Base-by-base conservation (phyloP, 495 filamentous ascomycete species). In the Sabuloglossum arenarium region DNA sequence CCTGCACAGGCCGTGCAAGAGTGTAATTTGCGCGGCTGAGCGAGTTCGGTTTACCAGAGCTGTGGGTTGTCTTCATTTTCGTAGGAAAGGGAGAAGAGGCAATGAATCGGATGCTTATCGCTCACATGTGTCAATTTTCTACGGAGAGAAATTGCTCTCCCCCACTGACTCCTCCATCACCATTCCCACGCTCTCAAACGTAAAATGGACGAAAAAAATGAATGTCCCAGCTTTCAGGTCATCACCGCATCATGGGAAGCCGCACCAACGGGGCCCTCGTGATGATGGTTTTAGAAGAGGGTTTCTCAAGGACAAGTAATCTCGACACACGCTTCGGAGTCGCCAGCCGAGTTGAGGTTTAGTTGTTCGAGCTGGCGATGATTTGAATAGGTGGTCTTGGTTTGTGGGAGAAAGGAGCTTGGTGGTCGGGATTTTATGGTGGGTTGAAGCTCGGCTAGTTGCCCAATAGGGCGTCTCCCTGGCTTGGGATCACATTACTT, bases 271-370 rank as follows among this genome's bases (percentile, higher is more conserved):
- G 65, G 66, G 81, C 86, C 85, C 90, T 97, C 90, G 84, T 87
- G 84, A 87, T 80, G 80, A 96, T 88, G 90, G 90, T 97, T 97
- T 97, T 97, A 86, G 77, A 86, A 81, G 85, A 79, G 83, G 79
- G 73, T 73, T 16, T 16, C 12, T 16, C 11, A 4, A 47, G 8
- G 71, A 64, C 67, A 64, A 70, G 74, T 74, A 65, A 69, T 90
- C 85, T 90, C 72, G 85, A 86, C 90, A 76, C 80, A 86, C 81
- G 68, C 78, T 84, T 85, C 81, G 82, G 83, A 88, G 74, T 85
- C 79, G 80, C 74, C 83, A 88, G 83, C 73, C 73, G 79, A 82
- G 79, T 85, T 68, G 75, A 63, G 52, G n/a, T n/a, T n/a, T n/a
- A 3, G 11, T 31, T 37, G 25, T 63, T 75, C 76, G 71, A 71